phyloP scores from a whole-genome alignment of 73 alveolate genomes.

The Uronychia setigera region DNA sequence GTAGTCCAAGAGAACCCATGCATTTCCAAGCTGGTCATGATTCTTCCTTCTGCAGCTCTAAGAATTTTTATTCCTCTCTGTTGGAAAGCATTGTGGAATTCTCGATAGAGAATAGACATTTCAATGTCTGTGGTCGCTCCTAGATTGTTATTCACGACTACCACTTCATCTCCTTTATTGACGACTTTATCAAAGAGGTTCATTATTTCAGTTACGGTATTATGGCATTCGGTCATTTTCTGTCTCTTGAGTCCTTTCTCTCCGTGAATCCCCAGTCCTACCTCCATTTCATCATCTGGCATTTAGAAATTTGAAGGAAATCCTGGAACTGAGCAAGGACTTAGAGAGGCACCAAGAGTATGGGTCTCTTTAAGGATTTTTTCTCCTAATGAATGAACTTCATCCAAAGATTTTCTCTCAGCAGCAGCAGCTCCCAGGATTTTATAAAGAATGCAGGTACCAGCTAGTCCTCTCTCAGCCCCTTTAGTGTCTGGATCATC shows the following conservation, averaged over 20 bases:
- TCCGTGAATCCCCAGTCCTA: constrained; percentile 76
- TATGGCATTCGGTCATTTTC: constrained; percentile 39
- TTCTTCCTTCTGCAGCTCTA: constrained; percentile 61
- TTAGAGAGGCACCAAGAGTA: constrained; percentile 65
- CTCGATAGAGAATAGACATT: constrained; percentile 59
- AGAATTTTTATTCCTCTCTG: constrained; percentile 47
- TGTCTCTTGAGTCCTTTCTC: constrained; percentile 72
- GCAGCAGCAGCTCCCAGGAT: constrained; percentile 60
- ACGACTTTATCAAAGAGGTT: constrained; percentile 42
- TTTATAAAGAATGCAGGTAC: constrained; percentile 71
- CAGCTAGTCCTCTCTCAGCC: constrained; percentile 71
- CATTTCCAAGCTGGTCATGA: constrained; percentile 77
- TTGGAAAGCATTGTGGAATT: constrained; percentile 43
- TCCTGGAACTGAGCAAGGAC: constrained; percentile 60
- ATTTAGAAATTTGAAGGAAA: constrained; percentile 48
- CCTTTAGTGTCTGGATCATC: too few species aligned
- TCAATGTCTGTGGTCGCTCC: constrained; percentile 67
- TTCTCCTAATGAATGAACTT: constrained; percentile 52
- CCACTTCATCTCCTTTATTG: constrained; percentile 38
- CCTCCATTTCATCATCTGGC: constrained; percentile 62
- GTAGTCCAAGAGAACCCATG: constrained; percentile 70
- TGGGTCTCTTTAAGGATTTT: constrained; percentile 50
- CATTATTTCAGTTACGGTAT: constrained; percentile 46
- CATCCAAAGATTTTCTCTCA: constrained; percentile 53
- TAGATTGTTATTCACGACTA: constrained; percentile 56